Evolutionary conservation across 2,329 filamentous ascomycete genomes (phyloP).

Genomic region (Myriangium duriaei): DNA sequence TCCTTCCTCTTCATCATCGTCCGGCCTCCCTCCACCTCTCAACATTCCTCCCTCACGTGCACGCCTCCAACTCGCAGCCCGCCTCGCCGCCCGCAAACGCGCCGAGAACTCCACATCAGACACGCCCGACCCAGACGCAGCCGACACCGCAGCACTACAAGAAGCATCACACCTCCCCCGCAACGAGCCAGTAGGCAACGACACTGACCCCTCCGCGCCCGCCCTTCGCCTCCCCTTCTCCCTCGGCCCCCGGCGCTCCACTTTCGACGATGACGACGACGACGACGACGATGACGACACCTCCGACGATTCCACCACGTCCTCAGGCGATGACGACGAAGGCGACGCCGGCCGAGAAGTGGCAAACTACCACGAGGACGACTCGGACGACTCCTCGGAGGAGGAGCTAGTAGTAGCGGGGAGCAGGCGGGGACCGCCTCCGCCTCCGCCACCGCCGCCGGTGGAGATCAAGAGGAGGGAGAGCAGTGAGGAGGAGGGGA

Average conservation of each 20-base stretch:
- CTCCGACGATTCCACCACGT: background rate
- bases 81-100: slow-evolving; percentile 47
- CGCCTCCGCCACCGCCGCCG: slow-evolving; percentile 48
- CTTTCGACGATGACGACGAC: slow-evolving; percentile 39
- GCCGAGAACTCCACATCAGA: slow-evolving; percentile 18
- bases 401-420: background rate
- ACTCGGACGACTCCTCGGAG: background rate
- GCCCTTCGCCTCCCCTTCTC: slow-evolving; percentile 14
- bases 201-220: slow-evolving; percentile 13
- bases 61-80: slow-evolving; percentile 76
- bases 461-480: slow-evolving; percentile 19
- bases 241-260: background rate
- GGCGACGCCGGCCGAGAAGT: background rate
- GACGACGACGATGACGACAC: slow-evolving; percentile 17
- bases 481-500: slow-evolving; percentile 11
- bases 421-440: slow-evolving; percentile 58
- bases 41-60: slow-evolving; percentile 80
- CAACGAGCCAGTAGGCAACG: slow-evolving; percentile 15
- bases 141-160: slow-evolving; percentile 21
- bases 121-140: slow-evolving; percentile 20
- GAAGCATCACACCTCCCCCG: no score
- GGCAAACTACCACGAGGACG: background rate
- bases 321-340: background rate
- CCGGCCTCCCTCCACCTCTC: slow-evolving; percentile 45
- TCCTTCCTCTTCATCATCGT: slow-evolving; percentile 40